These are phyloP conservation scores for Penicillium fimorum DNA, from an alignment of 495 filamentous ascomycete species.

Conservation along the genomic window DNA sequence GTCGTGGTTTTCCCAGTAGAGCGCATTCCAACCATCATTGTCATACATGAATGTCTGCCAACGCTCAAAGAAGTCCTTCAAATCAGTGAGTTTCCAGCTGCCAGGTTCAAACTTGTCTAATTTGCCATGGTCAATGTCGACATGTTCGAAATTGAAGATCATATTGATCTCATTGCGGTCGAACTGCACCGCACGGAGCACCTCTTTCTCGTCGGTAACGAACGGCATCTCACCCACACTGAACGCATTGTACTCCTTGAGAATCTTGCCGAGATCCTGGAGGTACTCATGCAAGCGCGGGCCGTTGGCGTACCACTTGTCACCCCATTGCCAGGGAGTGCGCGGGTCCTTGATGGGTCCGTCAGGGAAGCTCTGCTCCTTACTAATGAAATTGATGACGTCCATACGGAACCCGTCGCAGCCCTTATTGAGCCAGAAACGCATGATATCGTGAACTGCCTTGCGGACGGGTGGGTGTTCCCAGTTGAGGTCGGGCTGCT, in stretches of 20 bases:
- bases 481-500: conserved; percentile 77
- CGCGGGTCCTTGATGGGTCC: conserved; percentile 54
- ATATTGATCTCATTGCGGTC: conserved; percentile 66
- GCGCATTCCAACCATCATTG: conserved; percentile 70
- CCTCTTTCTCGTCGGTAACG: conserved; percentile 55
- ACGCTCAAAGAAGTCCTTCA: conserved; percentile 58
- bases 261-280: conserved; percentile 59
- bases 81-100: conserved; percentile 52
- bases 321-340: conserved; percentile 53
- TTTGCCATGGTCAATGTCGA: conserved; percentile 56
- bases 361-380: conserved; percentile 59
- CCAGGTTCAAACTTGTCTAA: conserved; percentile 51
- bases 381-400: conserved; percentile 65
- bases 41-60: conserved; percentile 69
- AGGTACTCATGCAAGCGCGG: conserved; percentile 66
- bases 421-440: conserved; percentile 69
- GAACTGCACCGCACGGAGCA: conserved; percentile 57
- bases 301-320: conserved; percentile 60
- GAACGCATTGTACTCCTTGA: conserved; percentile 65
- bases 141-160: conserved; percentile 72
- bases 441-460: conserved; percentile 65
- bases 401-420: conserved; percentile 71
- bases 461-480: conserved; percentile 59
- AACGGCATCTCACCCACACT: conserved; percentile 72
- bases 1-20: conserved; percentile 75